Evolutionary conservation across 2,329 filamentous ascomycete species (phyloP).

Genomic region (Microascus cirrosus): DNA sequence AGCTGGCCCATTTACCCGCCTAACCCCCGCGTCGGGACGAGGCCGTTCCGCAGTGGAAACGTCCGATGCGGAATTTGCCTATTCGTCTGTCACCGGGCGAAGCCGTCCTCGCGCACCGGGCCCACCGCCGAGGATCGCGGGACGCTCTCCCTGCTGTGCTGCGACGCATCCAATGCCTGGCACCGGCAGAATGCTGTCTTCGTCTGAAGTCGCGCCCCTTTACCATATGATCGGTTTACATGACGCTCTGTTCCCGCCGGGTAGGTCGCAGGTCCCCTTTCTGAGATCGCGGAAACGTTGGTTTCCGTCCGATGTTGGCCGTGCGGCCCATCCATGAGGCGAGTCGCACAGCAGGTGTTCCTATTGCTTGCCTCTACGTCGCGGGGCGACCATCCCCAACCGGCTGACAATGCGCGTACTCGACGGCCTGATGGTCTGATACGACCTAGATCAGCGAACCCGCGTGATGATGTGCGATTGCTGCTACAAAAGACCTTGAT

Average conservation of each 20-base stretch:
- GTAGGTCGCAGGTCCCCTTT: neutral
- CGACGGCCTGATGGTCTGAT: too few relatives aligned
- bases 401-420: too few relatives aligned
- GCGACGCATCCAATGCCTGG: neutral
- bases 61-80: neutral
- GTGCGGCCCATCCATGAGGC: neutral
- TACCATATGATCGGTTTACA: neutral
- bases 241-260: neutral
- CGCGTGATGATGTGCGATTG: too few relatives aligned
- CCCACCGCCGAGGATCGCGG: neutral
- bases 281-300: neutral
- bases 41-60: neutral
- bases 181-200: neutral
- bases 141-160: neutral
- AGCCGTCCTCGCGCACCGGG: neutral
- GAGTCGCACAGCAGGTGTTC: neutral
- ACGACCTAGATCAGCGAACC: too few relatives aligned
- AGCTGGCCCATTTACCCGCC: conserved; percentile 1
- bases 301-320: neutral
- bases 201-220: neutral
- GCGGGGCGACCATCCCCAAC: too few relatives aligned
- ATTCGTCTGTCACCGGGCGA: too few relatives aligned
- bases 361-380: neutral
- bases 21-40: conserved; percentile 3
- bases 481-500: too few relatives aligned